A percentile compares a stretch with the other conserved stretches of the same genome.
phyloP scores from a whole-genome alignment of 306 rosid species.

The Malus sylvestris region DNA sequence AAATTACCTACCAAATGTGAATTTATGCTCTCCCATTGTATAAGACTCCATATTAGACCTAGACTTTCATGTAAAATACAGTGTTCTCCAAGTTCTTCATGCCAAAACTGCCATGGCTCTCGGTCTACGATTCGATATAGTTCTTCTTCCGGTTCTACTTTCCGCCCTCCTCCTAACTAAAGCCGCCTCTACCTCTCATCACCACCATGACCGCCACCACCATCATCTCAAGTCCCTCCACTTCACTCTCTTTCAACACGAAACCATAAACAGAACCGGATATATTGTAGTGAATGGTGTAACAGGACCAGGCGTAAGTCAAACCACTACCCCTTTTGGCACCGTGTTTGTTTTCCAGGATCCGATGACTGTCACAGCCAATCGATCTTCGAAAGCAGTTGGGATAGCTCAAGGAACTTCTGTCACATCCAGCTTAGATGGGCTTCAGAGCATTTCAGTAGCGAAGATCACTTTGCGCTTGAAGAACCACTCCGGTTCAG shows the following conservation, averaged over 20 bases:
- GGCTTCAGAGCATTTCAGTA: conserved; percentile 48
- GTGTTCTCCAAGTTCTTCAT: background rate
- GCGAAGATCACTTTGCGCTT: conserved; percentile 52
- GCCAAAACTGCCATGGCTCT: conserved; percentile 20
- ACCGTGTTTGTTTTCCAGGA: conserved; percentile 61
- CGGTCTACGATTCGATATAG: background rate
- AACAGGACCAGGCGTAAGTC: conserved; percentile 23
- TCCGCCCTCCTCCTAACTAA: conserved; percentile 8
- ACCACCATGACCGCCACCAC: conserved; percentile 10
- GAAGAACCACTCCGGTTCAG: conserved; percentile 44
- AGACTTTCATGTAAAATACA: background rate
- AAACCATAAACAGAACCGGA: conserved; percentile 67
- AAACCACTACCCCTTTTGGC: conserved; percentile 61
- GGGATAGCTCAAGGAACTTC: conserved; percentile 63
- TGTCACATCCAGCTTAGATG: conserved; percentile 59
- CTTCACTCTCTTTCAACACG: conserved; percentile 62
- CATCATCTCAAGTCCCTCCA: conserved; percentile 48
- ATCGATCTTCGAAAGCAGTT: conserved; percentile 39
- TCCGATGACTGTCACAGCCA: conserved; percentile 39
- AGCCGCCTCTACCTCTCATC: conserved; percentile 12
- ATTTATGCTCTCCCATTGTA: background rate
- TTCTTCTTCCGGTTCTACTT: background rate
- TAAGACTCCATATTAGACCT: background rate
- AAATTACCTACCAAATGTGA: background rate
- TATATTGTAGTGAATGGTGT: conserved; percentile 51